Base-by-base conservation (phyloP, 495 filamentous ascomycete genomes). In the Barbatosphaeria neglecta region DNA sequence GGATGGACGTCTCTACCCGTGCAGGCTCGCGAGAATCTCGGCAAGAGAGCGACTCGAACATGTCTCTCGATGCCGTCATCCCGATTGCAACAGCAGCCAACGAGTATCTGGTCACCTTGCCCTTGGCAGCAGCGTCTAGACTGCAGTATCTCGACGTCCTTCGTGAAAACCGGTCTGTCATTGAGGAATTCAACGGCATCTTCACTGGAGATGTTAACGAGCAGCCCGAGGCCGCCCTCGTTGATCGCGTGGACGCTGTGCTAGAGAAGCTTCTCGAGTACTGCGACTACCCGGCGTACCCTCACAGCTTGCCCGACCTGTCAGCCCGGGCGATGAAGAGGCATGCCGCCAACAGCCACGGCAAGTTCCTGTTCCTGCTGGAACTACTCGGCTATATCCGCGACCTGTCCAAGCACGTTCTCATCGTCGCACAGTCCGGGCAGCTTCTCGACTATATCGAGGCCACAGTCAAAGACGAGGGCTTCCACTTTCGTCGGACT, bases 321-420 rank as follows among this genome's bases (percentile, higher is more conserved):
- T 44, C 50, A 7, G 41, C 53, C 1, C 43, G 44, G 11, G 57
- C 62, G 15, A 55, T 62, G 47, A 55, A 54, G 43, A 69, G 62
- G 43, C 63, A 72, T 23, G 57, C 63, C 4, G 56, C 60, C 23
- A 52, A 53, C 16, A 63, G 67, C 2, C 72, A 73, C 55, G 54
- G 58, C 46, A 74, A 74, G 37, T 70, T 68, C 41, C 60, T 58
- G 1, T 74, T 73, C 17, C 47, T 70, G 7, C 60, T 60, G n/a
- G 70, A 72, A 48, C 52, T 73, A 9, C 51, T 74, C 9, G 43
- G 53, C 8, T 33, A 37, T 4, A 20, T 70, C 13, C 47, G 49
- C n/a, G 57, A 58, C 22, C 50, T 59, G 39, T 51, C 65, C 22
- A 52, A 49, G 33, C 65, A 58, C 22, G 49, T 73, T 28, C 41